Base-by-base conservation (phyloP, 305 asterid genomes). In the Salvia sclarea region DNA sequence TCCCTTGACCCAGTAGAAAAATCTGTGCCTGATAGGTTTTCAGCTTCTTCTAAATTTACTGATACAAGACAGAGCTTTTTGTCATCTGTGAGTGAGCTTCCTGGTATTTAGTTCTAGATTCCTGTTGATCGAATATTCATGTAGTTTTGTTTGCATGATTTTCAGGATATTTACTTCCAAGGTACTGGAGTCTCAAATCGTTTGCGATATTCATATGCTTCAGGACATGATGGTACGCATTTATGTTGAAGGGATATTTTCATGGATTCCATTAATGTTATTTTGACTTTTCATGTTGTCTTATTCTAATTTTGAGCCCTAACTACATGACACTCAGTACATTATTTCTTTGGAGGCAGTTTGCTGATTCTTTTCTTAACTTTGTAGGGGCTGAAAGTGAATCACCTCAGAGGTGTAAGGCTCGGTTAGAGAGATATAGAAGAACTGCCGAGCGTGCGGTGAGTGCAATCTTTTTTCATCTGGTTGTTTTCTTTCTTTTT, bases 401-500 rank as follows among this genome's bases (percentile, higher is more conserved):
- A 81, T 88, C 96, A 50, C 92, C 94, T 48, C 96, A 88, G 78
- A 82, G 97, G 81, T 78, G 90, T 75, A 90, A 87, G 82, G 97
- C 98, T 79, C 95, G 97, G 60, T 69, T 90, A 74, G 97, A 93
- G 84, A 83, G 98, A 81, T 89, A 87, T 71, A 87, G 82, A 79
- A 84, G 98, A 75, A 93, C 96, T 68, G 88, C 94, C 31, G 96
- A 90, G 79, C 96, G 96, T 69, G 97, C 97, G 41, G 98, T 93
- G 81, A 59, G 94, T 80, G 61, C 76, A 68, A 70, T 66, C 69
- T 63, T 47, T 47, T 63, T 56, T 73, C 37, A 48, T 66, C 24
- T 61, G 14, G 72, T 68, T 14, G 37, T 38, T 66, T 53, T 57
- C 62, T 70, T 68, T 75, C 21, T 50, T 37, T 25, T 43, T 31